Evolutionary conservation across 2,329 filamentous ascomycete species (phyloP), one percentile per base, ranked within the genome.

Genomic region (Fusarium caatingaense): DNA sequence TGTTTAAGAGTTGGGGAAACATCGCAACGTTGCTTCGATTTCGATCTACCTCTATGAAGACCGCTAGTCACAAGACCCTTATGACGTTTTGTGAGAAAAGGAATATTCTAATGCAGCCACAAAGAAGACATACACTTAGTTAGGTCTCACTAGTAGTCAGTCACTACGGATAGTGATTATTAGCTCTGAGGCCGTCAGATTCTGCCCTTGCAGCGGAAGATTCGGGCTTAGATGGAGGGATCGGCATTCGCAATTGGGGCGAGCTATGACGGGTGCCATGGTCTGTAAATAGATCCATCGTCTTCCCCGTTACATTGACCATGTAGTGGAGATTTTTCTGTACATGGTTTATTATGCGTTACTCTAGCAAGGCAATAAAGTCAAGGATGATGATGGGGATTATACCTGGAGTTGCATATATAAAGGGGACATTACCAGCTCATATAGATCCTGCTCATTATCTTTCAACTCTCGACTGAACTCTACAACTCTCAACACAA

Each of bases 261-360:
- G 27, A 66, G 42, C 30, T 65, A 65, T 65, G 62, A 57, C 59
- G 49, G 59, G 45, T 42, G 47, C 42, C 60, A 63, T 32, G 48
- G 21, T 45, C 62, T 60, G 63, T 61, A 66, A 66, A 66, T 66
- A 66, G 63, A 66, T 49, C 34, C 34, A 37, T 37, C 9, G 34
- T 37, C 30, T 40, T 42, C 32, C 16, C 21, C 34, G 25, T 65
- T 56, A 32, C 25, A 48, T 55, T 41, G 34, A 40, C 37, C 32
- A 21, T 23, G 18, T 45, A 18, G 32, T 34, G 45, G 50, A 25
- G 44, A 18, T 16, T 32, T 23, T 5, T 20, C 28, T 28, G 40
- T 46, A 20, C 59, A 40, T 51, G 42, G 40, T 12, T 59, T 15
- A 40, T 59, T 15, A 40, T 51, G 42, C 53, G 15, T 59, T 65